Base-by-base conservation (phyloP, 2,329 filamentous ascomycete genomes). In the Aureobasidium zeae region DNA sequence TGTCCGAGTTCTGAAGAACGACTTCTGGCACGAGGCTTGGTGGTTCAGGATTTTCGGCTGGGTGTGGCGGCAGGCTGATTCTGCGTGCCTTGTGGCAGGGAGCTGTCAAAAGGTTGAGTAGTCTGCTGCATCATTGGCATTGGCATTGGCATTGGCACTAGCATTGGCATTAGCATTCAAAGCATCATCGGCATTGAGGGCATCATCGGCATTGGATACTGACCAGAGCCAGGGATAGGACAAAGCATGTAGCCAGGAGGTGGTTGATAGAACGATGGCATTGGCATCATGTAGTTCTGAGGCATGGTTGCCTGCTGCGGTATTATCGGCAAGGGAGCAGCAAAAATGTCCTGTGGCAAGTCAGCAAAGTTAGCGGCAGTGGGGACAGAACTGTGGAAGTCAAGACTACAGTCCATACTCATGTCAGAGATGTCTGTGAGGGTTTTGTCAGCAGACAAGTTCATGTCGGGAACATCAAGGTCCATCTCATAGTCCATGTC, bases 181-280 rank as follows among this genome's bases (percentile, higher is more conserved):
- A 37, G 19, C 4, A 9, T 21, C 15, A 37, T 19, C 11, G 34
- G 15, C 24, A 22, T 15, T 22, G 24, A n/a, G n/a, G n/a, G 34
- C 34, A 37, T 37, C 35, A 39, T 39, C 1, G 36, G 35, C 35
- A 38, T 38, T 17, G 29, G 13, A 3, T 24, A n/a, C 17, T 39
- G 36, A 10, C 28, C 22, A 29, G 12, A 8, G 17, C 30, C 21
- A 29, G 35, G 11, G n/a, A 10, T 25, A 21, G 36, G 36, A 22
- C 29, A 24, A 6, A 39, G 16, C 36, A 39, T 39, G 13, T 12
- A 39, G 20, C 36, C 36, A 21, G 36, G 36, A 30, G 36, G 36
- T 19, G 35, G 24, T 9, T 29, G 24, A 12, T 22, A 39, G 12
- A 29, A 30, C 3, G 32, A n/a, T 22, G 19, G 4, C 3, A 8